Evolutionary conservation across 1,284 basidiomycete genomes (phyloP), one percentile per base, ranked within the genome.

Genomic region (Boletus hoseneyae): DNA sequence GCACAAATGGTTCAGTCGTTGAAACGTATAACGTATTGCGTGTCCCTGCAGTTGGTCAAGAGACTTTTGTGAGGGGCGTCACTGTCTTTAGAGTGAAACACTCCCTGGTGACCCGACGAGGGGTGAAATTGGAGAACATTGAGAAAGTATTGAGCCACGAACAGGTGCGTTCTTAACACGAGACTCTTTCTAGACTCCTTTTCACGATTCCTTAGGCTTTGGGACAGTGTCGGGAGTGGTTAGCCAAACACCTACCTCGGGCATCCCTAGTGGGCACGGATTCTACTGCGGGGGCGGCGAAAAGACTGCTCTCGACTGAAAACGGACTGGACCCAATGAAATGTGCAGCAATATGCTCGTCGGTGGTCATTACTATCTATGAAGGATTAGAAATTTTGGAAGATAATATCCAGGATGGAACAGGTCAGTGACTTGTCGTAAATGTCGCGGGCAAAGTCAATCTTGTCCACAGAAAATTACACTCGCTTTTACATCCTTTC

Each of bases 261-360:
- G 84, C 77, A 3, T 60, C 70, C 1, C 62, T 75, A 19, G 72
- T 81, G 48, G 80, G 77, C 58, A 80, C 75, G 13, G 57, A 80
- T 4, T 90, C 87, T 2, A 90, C 87, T 6, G 85, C 85, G 0
- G 75, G 74, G 6, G 87, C 87, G 12, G 88, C 87, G 2, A 70
- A 74, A 57, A 68, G 69, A 6, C 55, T 90, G 6, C 61, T 80
- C 7, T 57, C 54, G 2, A 16, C 50, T 3, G 53, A 55, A 45
- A 59, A 60, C 3, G 62, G 59, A 19, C 56, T 71, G 10, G 69
- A 69, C 34, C 69, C 74, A 10, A 57, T 66, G 10, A 71, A 75
- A 54, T 77, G 74, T 55, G 88, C 85, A 1, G 88, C 87, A 5
- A 87, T 90, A 52, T 86, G 85, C 59, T 88, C 87, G 6, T 75